A percentile compares a stretch with the other conserved stretches of the same genome.
Conservation (phyloP, 139 green algal species). For the Gonium pectorale region DNA sequence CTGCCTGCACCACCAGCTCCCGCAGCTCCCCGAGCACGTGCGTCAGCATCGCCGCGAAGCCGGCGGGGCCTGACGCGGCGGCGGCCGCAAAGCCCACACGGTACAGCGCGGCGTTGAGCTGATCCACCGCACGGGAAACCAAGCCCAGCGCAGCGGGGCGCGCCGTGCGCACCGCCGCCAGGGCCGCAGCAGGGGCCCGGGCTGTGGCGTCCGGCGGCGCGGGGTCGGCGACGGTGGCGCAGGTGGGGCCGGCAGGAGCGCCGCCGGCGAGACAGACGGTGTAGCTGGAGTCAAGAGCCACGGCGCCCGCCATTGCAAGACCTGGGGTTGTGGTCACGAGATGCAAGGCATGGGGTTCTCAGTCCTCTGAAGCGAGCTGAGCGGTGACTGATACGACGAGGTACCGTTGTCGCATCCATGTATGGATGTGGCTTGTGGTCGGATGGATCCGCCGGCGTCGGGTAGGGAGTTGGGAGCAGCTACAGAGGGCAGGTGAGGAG, state of each 20-base stretch:
- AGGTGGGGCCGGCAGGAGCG: background rate
- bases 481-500: no score
- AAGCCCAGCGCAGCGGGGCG: background rate
- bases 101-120: slow-evolving; percentile 15
- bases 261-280: background rate
- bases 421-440: no score
- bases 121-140: background rate
- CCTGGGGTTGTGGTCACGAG: background rate
- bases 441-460: no score
- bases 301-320: background rate
- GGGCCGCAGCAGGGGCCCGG: background rate
- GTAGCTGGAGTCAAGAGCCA: background rate
- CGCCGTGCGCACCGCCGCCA: background rate
- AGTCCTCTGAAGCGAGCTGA: no score
- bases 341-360: no score
- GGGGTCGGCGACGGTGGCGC: background rate
- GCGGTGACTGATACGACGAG: no score
- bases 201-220: background rate
- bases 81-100: background rate
- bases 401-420: no score
- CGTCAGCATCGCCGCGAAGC: slow-evolving; percentile 40
- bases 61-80: slow-evolving; percentile 1
- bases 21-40: slow-evolving; percentile 42
- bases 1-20: slow-evolving; percentile 28
- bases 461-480: no score